Percentiles rank a stretch among this genome's conserved stretches.
Evolutionary conservation across 305 asterid genomes (phyloP).

Genomic region (Withania somnifera): DNA sequence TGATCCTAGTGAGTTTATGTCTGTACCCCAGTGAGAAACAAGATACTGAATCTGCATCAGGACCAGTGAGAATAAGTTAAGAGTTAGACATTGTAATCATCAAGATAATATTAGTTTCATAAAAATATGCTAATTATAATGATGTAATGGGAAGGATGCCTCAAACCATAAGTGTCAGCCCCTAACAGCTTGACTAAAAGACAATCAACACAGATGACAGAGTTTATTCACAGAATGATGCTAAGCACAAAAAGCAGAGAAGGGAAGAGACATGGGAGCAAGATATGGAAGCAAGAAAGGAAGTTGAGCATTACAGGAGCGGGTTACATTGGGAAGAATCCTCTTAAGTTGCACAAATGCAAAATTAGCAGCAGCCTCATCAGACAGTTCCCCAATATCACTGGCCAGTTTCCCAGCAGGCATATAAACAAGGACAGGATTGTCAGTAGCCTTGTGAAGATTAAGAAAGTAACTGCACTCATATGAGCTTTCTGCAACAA

Average conservation of each 20-base stretch:
- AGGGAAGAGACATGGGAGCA: too few species aligned
- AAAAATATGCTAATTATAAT: too few species aligned
- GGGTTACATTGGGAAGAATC: slow-evolving; percentile 78
- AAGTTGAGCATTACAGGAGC: slow-evolving; percentile 48
- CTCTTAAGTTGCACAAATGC: slow-evolving; percentile 65
- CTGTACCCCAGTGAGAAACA: slow-evolving; percentile 92
- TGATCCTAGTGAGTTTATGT: slow-evolving; percentile 66
- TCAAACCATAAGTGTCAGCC: too few species aligned
- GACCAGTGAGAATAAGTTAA: background rate
- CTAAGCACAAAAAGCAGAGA: too few species aligned
- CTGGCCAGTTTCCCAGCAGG: slow-evolving; percentile 95
- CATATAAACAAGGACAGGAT: slow-evolving; percentile 94
- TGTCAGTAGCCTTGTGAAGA: slow-evolving; percentile 94
- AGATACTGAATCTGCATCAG: slow-evolving; percentile 72
- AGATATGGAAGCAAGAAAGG: background rate
- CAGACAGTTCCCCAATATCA: slow-evolving; percentile 77
- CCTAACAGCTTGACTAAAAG: too few species aligned
- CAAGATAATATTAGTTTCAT: background rate
- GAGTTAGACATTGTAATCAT: background rate
- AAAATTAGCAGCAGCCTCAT: slow-evolving; percentile 77
- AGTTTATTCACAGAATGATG: too few species aligned
- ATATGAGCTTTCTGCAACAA: slow-evolving; percentile 78
- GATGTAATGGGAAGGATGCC: too few species aligned
- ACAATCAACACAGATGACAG: too few species aligned
- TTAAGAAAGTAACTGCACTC: slow-evolving; percentile 93